Percentiles rank a stretch among this genome's conserved stretches.
Conservation (phyloP, 2,329 filamentous ascomycete species). For the Metarhizium brunneum region DNA sequence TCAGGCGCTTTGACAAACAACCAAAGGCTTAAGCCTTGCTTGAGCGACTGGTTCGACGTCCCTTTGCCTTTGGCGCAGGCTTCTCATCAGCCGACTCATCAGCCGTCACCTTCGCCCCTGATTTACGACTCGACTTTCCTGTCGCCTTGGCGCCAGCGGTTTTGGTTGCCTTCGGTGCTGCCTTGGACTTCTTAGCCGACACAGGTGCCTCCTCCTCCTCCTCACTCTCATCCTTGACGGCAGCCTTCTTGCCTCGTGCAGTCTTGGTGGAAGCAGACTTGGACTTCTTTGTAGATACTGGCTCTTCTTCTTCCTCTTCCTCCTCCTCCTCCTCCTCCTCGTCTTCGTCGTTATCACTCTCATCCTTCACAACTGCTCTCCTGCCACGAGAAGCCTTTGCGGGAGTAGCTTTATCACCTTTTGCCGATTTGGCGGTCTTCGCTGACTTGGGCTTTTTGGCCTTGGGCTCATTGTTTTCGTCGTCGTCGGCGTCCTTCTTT, state of each 20-base stretch:
- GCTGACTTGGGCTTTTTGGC: constrained; percentile 26
- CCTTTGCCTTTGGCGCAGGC: constrained; percentile 19
- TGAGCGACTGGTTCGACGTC: constrained; percentile 12
- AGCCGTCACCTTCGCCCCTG: constrained; percentile 2
- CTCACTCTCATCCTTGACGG: constrained; percentile 7
- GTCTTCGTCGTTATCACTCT: constrained; percentile 6
- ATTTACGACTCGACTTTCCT: constrained; percentile 2
- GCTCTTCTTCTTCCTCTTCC: background rate
- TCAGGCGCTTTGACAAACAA: background rate
- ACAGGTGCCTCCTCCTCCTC: background rate
- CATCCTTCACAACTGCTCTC: constrained; percentile 6
- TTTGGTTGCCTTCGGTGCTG: constrained; percentile 4
- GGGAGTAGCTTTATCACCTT: constrained; percentile 11
- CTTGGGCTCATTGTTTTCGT: constrained; percentile 23
- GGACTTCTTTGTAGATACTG: constrained; percentile 3
- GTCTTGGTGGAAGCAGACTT: constrained; percentile 4
- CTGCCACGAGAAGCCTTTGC: constrained; percentile 1
- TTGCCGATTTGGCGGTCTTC: constrained; percentile 11
- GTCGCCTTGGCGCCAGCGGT: constrained; percentile 1
- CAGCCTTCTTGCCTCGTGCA: background rate
- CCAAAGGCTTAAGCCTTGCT: constrained; percentile 12
- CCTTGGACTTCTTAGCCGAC: constrained; percentile 7
- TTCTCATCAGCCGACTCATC: constrained; percentile 7
- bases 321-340: background rate
- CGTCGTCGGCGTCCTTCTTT: constrained; percentile 20